phyloP scores from a whole-genome alignment of 441 rosid species.

The California macrophylla region DNA sequence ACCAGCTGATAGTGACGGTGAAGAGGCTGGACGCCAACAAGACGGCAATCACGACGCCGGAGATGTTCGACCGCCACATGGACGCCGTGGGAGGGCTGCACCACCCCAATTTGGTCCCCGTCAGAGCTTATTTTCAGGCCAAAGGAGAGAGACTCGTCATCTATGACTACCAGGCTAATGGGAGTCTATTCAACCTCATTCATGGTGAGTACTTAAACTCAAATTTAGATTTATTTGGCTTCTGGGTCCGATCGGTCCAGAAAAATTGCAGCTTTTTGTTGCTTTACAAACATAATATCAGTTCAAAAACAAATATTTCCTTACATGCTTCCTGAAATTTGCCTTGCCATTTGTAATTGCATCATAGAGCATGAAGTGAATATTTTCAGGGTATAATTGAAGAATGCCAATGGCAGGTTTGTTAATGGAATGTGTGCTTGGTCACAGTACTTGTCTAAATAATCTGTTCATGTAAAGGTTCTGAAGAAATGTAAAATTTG shows the following conservation, averaged over 20 bases:
- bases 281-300: neutral
- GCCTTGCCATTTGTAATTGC: neutral
- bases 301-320: neutral
- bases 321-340: no score
- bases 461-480: neutral
- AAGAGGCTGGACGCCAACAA: slow-evolving; percentile 64
- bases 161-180: slow-evolving; percentile 73
- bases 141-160: slow-evolving; percentile 74
- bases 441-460: neutral
- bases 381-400: neutral
- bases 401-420: neutral
- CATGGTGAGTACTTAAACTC: slow-evolving; percentile 42
- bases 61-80: slow-evolving; percentile 57
- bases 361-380: neutral
- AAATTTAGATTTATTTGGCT: neutral
- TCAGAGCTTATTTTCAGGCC: slow-evolving; percentile 69
- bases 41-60: slow-evolving; percentile 37
- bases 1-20: slow-evolving; percentile 54
- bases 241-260: neutral
- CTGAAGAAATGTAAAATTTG: neutral
- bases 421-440: neutral
- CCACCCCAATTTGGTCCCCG: slow-evolving; percentile 70
- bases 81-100: slow-evolving; percentile 54
- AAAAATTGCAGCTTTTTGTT: neutral
- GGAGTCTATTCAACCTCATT: slow-evolving; percentile 78